These are phyloP conservation scores for Prunus persica DNA, from an alignment of 306 rosid species.

Conservation along the genomic window DNA sequence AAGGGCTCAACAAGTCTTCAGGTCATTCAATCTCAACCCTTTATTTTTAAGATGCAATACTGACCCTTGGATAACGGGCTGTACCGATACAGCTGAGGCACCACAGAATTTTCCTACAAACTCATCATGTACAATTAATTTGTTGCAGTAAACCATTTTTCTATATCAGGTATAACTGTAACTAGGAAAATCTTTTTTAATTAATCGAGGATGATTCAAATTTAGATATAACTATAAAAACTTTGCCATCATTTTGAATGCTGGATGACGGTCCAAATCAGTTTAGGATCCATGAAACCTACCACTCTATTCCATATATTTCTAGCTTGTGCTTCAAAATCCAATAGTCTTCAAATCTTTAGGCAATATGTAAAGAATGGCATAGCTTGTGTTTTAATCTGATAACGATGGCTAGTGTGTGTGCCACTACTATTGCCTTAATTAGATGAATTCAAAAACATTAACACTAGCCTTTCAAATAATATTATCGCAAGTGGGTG, in stretches of 20 bases:
- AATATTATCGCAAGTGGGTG: constrained; percentile 1
- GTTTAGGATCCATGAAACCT: background rate
- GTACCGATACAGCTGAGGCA: no score
- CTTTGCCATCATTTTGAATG: no score
- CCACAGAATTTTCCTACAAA: no score
- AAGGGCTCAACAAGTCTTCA: no score
- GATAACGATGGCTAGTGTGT: background rate
- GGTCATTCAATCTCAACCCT: no score
- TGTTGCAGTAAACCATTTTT: background rate
- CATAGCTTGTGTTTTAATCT: background rate
- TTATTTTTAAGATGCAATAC: no score
- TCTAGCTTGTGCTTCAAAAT: background rate
- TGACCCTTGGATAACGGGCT: no score
- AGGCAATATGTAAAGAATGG: no score
- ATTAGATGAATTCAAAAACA: background rate
- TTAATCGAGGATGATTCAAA: no score
- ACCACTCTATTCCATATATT: background rate
- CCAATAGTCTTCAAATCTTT: background rate
- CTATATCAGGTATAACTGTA: background rate
- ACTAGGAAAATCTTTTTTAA: background rate
- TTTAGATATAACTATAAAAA: no score
- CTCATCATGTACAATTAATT: background rate
- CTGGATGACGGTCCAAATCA: background rate
- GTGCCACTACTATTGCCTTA: background rate
- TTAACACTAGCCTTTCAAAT: background rate